Evolutionary conservation across 1,284 basidiomycete species (phyloP).

Genomic region (Ustilago shanxiensis): DNA sequence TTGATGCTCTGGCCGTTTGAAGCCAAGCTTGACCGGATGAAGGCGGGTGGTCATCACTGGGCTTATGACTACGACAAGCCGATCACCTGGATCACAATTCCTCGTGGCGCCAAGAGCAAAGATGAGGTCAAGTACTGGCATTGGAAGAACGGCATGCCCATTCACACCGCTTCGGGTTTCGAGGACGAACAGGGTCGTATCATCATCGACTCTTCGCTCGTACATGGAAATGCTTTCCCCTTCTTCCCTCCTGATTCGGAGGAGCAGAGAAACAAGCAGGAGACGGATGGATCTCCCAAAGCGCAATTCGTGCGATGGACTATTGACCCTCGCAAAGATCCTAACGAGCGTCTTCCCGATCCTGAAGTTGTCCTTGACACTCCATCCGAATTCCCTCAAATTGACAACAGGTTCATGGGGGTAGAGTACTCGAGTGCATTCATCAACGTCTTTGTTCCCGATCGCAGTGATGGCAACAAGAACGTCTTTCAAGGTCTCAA

Average conservation of each 20-base stretch:
- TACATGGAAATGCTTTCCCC: constrained; percentile 37
- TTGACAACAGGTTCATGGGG: constrained; percentile 41
- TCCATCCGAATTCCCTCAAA: constrained; percentile 44
- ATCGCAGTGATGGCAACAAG: constrained; percentile 32
- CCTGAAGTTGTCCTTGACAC: constrained; percentile 38
- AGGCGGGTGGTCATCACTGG: constrained; percentile 36
- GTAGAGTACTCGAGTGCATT: constrained; percentile 30
- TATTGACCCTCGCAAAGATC: constrained; percentile 37
- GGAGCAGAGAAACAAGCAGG: constrained; percentile 27
- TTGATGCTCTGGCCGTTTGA: constrained; percentile 39
- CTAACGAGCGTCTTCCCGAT: constrained; percentile 26
- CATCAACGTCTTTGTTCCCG: constrained; percentile 40
- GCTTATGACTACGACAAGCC: constrained; percentile 37
- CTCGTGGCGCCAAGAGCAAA: constrained; percentile 39
- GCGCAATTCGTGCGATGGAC: constrained; percentile 40
- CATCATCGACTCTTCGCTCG: constrained; percentile 37
- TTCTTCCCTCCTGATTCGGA: constrained; percentile 35
- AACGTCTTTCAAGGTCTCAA: constrained; percentile 44
- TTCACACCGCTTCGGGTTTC: constrained; percentile 31
- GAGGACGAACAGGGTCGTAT: constrained; percentile 32
- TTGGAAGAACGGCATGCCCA: constrained; percentile 43
- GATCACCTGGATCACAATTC: constrained; percentile 36
- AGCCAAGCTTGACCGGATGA: constrained; percentile 31
- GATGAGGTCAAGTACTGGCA: constrained; percentile 43
- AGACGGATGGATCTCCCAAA: constrained; percentile 25